phyloP scores from a whole-genome alignment of 1,139 yeast species.

The Casaregolazyma lundiana region DNA sequence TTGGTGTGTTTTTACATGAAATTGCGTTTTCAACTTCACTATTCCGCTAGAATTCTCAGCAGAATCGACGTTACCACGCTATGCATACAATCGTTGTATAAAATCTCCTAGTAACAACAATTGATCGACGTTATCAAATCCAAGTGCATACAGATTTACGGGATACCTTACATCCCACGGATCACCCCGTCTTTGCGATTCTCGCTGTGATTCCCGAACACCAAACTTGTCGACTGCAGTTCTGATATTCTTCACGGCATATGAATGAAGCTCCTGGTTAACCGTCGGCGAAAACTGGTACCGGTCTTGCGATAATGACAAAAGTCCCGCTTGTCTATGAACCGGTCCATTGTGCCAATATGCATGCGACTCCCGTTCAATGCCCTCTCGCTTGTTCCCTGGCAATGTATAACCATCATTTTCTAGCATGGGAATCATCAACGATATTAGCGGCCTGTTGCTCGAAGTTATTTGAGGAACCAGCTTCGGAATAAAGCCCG shows the following conservation, averaged over 20 bases:
- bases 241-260: background rate
- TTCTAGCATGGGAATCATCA: background rate
- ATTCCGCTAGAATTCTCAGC: too few relatives aligned
- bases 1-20: too few relatives aligned
- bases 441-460: background rate
- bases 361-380: background rate
- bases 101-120: background rate
- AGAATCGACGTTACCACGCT: too few relatives aligned
- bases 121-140: background rate
- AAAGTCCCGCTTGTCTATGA: background rate
- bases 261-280: background rate
- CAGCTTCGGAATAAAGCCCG: background rate
- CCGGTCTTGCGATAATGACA: conserved; percentile 1
- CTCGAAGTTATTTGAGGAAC: background rate
- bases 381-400: background rate
- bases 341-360: background rate
- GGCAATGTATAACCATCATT: background rate
- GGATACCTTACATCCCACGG: background rate
- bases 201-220: background rate
- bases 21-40: too few relatives aligned
- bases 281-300: background rate
- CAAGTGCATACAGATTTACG: background rate
- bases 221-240: background rate
- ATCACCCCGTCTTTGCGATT: background rate
- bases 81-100: background rate